Evolutionary conservation across 345 rosid species (phyloP).

Genomic region (Populus alba): DNA sequence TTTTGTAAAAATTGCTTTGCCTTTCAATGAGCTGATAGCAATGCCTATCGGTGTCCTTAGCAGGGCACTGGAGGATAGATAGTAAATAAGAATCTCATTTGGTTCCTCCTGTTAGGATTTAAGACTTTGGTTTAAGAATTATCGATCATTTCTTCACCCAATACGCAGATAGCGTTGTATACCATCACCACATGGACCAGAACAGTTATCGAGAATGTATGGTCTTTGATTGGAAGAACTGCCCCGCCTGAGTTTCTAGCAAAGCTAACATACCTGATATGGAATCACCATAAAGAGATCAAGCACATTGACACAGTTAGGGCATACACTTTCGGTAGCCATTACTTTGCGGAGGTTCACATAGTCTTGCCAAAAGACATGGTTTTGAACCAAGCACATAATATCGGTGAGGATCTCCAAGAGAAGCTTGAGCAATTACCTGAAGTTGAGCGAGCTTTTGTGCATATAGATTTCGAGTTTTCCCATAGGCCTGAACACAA

Average conservation of each 20-base stretch:
- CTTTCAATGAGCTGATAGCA: background rate
- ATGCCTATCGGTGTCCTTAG: no score
- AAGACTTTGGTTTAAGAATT: no score
- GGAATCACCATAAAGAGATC: conserved; percentile 81
- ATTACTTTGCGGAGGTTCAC: conserved; percentile 86
- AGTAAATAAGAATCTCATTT: no score
- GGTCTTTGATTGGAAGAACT: conserved; percentile 61
- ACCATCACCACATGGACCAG: conserved; percentile 72
- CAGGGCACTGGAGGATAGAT: no score
- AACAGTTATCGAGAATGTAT: conserved; percentile 70
- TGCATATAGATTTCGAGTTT: conserved; percentile 79
- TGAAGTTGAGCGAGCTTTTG: conserved; percentile 83
- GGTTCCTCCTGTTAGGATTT: background rate
- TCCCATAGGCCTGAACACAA: conserved; percentile 80
- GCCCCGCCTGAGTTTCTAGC: conserved; percentile 83
- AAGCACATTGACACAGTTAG: conserved; percentile 76
- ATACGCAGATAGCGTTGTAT: conserved; percentile 73
- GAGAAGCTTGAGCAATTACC: conserved; percentile 81
- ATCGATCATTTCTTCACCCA: background rate
- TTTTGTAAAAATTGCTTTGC: background rate
- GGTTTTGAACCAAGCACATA: conserved; percentile 63
- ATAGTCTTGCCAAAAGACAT: conserved; percentile 70
- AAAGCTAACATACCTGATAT: conserved; percentile 67
- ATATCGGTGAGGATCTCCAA: conserved; percentile 78
- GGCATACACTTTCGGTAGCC: conserved; percentile 75